Percentiles rank a stretch among this genome's conserved stretches.
Evolutionary conservation across 148 eudicot genomes (phyloP).

Genomic region (Drosera capensis): DNA sequence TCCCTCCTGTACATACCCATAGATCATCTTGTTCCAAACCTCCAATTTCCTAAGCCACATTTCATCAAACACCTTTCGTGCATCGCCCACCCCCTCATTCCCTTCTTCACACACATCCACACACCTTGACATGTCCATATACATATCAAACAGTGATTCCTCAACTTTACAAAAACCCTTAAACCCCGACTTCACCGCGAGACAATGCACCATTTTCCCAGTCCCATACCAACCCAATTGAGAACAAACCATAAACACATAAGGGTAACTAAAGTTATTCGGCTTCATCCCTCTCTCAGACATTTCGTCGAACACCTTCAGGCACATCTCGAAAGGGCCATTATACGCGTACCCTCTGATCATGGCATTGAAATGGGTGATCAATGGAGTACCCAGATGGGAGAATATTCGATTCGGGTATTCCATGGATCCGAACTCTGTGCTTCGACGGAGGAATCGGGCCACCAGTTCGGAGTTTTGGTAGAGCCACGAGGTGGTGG

Average conservation of each 20-base stretch:
- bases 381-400: conserved; percentile 9
- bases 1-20: conserved; percentile 8
- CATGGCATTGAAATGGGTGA: conserved; percentile 17
- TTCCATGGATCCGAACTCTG: conserved; percentile 22
- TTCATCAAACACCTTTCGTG: conserved; percentile 15
- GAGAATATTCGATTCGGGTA: conserved; percentile 12
- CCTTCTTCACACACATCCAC: background rate
- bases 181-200: conserved; percentile 18
- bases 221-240: conserved; percentile 9
- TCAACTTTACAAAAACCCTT: conserved; percentile 4
- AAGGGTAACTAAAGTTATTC: conserved; percentile 29
- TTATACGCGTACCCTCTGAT: conserved; percentile 28
- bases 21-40: conserved; percentile 18
- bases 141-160: conserved; percentile 14
- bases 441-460: conserved; percentile 23
- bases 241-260: conserved; percentile 17
- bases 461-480: conserved; percentile 11
- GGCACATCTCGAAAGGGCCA: conserved; percentile 17
- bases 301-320: conserved; percentile 18
- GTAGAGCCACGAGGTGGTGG: conserved; percentile 12
- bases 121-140: conserved; percentile 6
- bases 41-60: conserved; percentile 14
- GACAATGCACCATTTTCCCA: conserved; percentile 15
- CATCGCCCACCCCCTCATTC: conserved; percentile 5
- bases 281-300: conserved; percentile 18